phyloP scores from a whole-genome alignment of 139 green algal genomes.

The Chlamydomonas incerta region DNA sequence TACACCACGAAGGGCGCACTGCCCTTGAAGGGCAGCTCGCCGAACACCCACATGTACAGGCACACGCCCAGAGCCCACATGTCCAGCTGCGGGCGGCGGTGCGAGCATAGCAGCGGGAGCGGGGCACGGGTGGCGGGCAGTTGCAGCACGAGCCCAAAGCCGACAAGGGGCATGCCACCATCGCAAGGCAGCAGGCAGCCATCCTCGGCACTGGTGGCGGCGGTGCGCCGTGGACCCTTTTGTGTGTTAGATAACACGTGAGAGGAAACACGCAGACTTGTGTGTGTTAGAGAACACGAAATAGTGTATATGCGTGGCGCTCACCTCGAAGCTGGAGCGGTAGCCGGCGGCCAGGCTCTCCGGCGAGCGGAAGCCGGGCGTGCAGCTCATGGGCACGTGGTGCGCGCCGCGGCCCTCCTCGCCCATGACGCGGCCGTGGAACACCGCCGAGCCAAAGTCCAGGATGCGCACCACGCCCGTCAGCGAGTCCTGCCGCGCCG shows the following conservation, averaged over 20 bases:
- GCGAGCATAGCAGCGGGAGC: too few relatives aligned
- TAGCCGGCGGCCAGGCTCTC: slow-evolving; percentile 63
- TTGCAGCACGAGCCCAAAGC: too few relatives aligned
- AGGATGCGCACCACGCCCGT: slow-evolving; percentile 65
- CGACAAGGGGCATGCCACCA: too few relatives aligned
- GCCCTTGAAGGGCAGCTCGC: slow-evolving; percentile 67
- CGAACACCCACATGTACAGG: slow-evolving; percentile 68
- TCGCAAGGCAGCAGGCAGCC: too few relatives aligned
- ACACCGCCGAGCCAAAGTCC: slow-evolving; percentile 64
- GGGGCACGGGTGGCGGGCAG: too few relatives aligned
- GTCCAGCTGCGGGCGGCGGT: slow-evolving; percentile 64
- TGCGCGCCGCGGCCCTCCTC: slow-evolving; percentile 43
- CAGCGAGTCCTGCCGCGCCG: slow-evolving; percentile 31
- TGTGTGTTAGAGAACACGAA: too few relatives aligned
- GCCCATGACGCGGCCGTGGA: slow-evolving; percentile 38
- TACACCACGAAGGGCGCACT: slow-evolving; percentile 62
- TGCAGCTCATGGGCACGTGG: slow-evolving; percentile 48
- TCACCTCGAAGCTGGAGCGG: slow-evolving; percentile 62
- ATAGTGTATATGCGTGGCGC: too few relatives aligned
- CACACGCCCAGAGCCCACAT: slow-evolving; percentile 72
- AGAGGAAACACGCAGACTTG: too few relatives aligned
- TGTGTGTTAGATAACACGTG: too few relatives aligned
- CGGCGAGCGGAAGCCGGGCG: slow-evolving; percentile 62
- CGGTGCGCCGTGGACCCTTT: too few relatives aligned
- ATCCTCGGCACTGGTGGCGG: too few relatives aligned